These are phyloP conservation scores for Aphanomyces cochlioides DNA, from an alignment of 352 stramenopile genomes.

Conservation along the genomic window DNA sequence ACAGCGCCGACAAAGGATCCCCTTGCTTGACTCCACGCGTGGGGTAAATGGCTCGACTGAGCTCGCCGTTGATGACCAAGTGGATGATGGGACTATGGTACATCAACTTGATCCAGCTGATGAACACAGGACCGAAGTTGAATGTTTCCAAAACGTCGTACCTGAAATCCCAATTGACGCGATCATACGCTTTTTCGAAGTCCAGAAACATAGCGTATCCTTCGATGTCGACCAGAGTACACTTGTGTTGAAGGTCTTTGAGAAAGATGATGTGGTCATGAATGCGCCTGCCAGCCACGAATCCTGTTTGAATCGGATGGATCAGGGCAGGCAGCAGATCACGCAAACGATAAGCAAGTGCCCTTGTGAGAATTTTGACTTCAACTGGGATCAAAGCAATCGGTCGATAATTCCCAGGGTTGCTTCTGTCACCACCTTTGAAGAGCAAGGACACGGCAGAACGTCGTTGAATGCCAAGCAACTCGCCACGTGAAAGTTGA, in stretches of 20 bases:
- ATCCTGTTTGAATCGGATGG: slow-evolving; percentile 32
- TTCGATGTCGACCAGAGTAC: slow-evolving; percentile 18
- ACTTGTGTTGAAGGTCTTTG: slow-evolving; percentile 29
- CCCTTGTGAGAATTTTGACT: too few species aligned
- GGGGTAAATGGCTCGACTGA: background rate
- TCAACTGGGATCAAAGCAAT: too few species aligned
- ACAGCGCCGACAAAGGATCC: background rate
- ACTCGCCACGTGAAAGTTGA: too few species aligned
- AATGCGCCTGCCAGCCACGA: slow-evolving; percentile 28
- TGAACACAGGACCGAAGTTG: slow-evolving; percentile 28
- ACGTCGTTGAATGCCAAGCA: too few species aligned
- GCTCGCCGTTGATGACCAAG: slow-evolving; percentile 15
- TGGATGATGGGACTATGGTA: background rate
- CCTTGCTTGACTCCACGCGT: slow-evolving; percentile 29
- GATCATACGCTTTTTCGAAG: slow-evolving; percentile 36
- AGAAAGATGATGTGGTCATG: slow-evolving; percentile 33
- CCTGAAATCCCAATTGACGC: slow-evolving; percentile 35
- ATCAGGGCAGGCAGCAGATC: too few species aligned
- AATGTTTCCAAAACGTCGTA: slow-evolving; percentile 29
- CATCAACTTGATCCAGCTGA: background rate
- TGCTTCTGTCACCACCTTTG: too few species aligned
- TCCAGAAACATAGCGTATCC: slow-evolving; percentile 33
- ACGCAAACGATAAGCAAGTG: too few species aligned
- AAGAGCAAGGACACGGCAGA: too few species aligned
- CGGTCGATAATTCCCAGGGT: too few species aligned